These are phyloP conservation scores for Epichloe coenophiala DNA, from an alignment of 2,329 filamentous ascomycete genomes.

Conservation along the genomic window DNA sequence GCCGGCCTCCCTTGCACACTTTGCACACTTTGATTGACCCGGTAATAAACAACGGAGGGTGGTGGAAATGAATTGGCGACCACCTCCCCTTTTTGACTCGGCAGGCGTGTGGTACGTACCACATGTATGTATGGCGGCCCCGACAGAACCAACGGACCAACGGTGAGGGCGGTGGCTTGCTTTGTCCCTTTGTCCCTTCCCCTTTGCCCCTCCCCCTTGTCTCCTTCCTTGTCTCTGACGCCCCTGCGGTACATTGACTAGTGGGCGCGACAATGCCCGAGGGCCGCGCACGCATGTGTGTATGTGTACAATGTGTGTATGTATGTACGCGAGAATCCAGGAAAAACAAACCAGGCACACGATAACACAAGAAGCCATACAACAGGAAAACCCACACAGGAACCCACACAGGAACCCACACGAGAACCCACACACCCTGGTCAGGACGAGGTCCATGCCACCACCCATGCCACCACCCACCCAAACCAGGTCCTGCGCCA, in stretches of 20 bases:
- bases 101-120: not conserved
- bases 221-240: not conserved
- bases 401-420: not conserved
- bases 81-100: slow-evolving; percentile 8
- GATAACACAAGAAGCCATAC: not conserved
- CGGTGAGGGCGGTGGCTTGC: slow-evolving; percentile 13
- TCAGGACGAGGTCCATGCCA: not conserved
- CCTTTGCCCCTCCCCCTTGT: not conserved
- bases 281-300: slow-evolving; percentile 3
- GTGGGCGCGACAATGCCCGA: not conserved
- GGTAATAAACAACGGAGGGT: not conserved
- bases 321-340: not conserved
- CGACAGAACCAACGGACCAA: slow-evolving; percentile 11
- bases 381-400: not conserved
- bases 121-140: not conserved
- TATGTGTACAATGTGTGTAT: too few relatives aligned
- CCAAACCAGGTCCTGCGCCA: not conserved
- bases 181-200: not conserved
- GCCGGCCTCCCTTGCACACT: not conserved
- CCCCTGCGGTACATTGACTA: slow-evolving; percentile 7
- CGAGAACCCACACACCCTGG: not conserved
- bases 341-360: not conserved
- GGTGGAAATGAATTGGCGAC: slow-evolving; percentile 10
- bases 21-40: not conserved
- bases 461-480: not conserved